A percentile compares a stretch with the other conserved stretches of the same genome.
These are phyloP conservation scores for Boechera divaricarpa DNA, from an alignment of 345 rosid genomes.

Conservation along the genomic window DNA sequence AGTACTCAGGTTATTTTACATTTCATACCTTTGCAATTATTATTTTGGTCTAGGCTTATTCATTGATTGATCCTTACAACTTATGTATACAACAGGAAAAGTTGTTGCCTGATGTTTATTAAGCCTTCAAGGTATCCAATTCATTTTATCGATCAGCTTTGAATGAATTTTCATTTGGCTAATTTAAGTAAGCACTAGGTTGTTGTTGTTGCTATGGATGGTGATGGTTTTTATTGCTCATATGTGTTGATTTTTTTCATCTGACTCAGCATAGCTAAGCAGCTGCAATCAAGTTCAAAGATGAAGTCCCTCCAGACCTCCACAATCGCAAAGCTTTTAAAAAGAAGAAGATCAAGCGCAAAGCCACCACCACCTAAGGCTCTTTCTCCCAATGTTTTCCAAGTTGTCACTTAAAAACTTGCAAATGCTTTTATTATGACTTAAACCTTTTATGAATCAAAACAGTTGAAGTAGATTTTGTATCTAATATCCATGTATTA, in stretches of 20 bases:
- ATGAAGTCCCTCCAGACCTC: not conserved
- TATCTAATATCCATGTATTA: too few relatives aligned
- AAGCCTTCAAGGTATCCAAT: not conserved
- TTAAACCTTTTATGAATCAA: too few relatives aligned
- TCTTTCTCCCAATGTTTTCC: not conserved
- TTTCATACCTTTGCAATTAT: not conserved
- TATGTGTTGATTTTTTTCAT: not conserved
- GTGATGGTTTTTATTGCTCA: not conserved
- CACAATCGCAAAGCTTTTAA: not conserved
- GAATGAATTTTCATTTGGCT: too few relatives aligned
- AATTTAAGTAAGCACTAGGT: too few relatives aligned
- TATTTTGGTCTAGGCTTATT: too few relatives aligned
- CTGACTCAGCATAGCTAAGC: not conserved
- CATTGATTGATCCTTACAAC: not conserved
- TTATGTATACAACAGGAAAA: too few relatives aligned
- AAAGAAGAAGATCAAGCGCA: not conserved
- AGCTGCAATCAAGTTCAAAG: constrained; percentile 9
- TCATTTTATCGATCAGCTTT: not conserved
- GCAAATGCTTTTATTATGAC: too few relatives aligned
- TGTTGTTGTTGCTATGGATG: too few relatives aligned
- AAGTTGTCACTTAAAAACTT: not conserved
- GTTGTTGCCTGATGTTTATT: too few relatives aligned
- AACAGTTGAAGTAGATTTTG: too few relatives aligned
- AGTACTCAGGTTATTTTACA: too few relatives aligned
- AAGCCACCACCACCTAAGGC: not conserved